Conservation (phyloP, 108 stramenopile genomes). For the Skeletonema marinoi region DNA sequence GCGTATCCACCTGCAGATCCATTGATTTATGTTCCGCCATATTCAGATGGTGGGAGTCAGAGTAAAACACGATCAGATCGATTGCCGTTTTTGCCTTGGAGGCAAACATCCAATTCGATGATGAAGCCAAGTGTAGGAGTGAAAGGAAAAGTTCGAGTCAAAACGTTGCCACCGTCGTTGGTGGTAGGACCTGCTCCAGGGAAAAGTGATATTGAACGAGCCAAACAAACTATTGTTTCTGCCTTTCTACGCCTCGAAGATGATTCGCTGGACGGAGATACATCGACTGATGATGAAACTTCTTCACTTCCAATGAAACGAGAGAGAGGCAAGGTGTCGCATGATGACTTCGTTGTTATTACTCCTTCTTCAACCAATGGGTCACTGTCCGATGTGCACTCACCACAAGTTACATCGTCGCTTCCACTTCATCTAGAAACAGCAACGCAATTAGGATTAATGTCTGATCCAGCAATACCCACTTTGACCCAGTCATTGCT, state of each 20-base stretch:
- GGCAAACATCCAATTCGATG: slow-evolving; percentile 9
- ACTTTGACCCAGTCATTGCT: slow-evolving; percentile 58
- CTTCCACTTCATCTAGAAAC: slow-evolving; percentile 79
- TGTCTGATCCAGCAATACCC: slow-evolving; percentile 72
- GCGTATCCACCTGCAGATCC: slow-evolving; percentile 85
- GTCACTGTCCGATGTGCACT: slow-evolving; percentile 4
- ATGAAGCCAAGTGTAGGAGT: slow-evolving; percentile 1
- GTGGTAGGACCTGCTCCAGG: slow-evolving; percentile 38
- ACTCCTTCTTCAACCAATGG: slow-evolving; percentile 11
- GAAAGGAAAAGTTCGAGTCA: slow-evolving; percentile 28
- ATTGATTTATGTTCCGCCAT: slow-evolving; percentile 67
- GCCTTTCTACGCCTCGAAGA: slow-evolving; percentile 47
- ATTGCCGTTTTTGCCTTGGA: slow-evolving; percentile 46
- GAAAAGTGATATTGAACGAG: slow-evolving; percentile 51
- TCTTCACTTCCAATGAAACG: slow-evolving; percentile 24
- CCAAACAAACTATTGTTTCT: slow-evolving; percentile 51
- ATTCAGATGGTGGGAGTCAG: slow-evolving; percentile 19
- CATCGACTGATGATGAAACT: neutral
- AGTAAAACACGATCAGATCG: slow-evolving; percentile 21
- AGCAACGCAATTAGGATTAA: slow-evolving; percentile 77
- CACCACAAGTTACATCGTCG: slow-evolving; percentile 8
- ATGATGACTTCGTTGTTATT: slow-evolving; percentile 31
- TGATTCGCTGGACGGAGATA: slow-evolving; percentile 8
- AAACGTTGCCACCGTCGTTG: slow-evolving; percentile 46
- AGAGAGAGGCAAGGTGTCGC: slow-evolving; percentile 20